phyloP scores from a whole-genome alignment of 805 yeast species.

The Alloascoidea africana region DNA sequence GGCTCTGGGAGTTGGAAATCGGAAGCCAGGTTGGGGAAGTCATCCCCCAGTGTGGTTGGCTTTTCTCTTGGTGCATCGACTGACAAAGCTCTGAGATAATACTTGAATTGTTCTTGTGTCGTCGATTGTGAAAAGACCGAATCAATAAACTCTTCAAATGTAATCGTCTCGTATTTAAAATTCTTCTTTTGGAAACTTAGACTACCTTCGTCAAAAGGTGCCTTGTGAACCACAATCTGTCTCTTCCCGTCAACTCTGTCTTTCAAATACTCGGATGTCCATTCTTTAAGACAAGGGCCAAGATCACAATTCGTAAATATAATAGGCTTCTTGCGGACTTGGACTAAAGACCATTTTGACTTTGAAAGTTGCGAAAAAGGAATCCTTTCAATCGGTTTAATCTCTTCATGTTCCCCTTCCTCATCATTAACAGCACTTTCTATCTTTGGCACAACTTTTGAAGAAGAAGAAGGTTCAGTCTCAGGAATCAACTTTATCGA shows the following conservation, averaged over 20 bases:
- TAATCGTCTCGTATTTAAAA: constrained; percentile 14
- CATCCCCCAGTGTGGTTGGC: constrained; percentile 15
- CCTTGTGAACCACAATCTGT: constrained; percentile 15
- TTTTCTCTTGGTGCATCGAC: constrained; percentile 14
- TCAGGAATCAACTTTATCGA: background rate
- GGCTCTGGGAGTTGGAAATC: constrained; percentile 17
- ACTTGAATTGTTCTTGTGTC: constrained; percentile 2
- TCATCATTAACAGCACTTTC: constrained; percentile 4
- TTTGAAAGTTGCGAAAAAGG: background rate
- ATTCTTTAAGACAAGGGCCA: constrained; percentile 14
- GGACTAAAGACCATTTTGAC: constrained; percentile 5
- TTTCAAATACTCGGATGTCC: constrained; percentile 18
- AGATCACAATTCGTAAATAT: constrained; percentile 12
- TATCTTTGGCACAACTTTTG: constrained; percentile 1
- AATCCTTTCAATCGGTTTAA: background rate
- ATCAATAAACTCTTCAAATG: constrained; percentile 15
- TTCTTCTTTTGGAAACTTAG: constrained; percentile 19
- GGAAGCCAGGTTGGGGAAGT: constrained; percentile 15
- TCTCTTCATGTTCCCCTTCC: background rate
- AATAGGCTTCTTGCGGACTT: constrained; percentile 10
- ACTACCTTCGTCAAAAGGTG: constrained; percentile 6
- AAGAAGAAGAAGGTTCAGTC: too few species aligned
- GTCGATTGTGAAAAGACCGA: constrained; percentile 8
- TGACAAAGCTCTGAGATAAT: constrained; percentile 17
- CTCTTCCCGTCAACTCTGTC: constrained; percentile 13